These are phyloP conservation scores for Funneliformis mosseae DNA, from an alignment of 192 early-diverging fungal species.

Conservation along the genomic window DNA sequence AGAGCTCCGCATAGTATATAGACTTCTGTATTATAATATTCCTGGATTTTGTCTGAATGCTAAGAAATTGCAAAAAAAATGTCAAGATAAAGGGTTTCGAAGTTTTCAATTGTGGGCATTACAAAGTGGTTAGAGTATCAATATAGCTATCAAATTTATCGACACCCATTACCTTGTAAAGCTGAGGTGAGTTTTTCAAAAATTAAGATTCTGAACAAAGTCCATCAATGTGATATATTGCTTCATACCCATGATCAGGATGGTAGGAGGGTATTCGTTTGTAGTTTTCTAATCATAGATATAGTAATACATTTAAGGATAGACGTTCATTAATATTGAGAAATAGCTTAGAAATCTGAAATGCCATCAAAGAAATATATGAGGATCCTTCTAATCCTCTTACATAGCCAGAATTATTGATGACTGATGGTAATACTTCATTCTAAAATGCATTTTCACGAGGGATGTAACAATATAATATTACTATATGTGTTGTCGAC, in stretches of 20 bases:
- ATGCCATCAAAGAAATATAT: constrained; percentile 13
- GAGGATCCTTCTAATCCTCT: constrained; percentile 16
- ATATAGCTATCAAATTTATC: constrained; percentile 25
- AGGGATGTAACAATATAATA: constrained; percentile 28
- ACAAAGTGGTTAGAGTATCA: constrained; percentile 19
- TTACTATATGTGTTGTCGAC: background rate
- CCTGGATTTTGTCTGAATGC: background rate
- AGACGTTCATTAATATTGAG: too few species aligned
- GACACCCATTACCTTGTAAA: background rate
- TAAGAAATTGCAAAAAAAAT: constrained; percentile 20
- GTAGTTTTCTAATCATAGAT: background rate
- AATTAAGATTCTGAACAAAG: too few species aligned
- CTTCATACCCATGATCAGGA: too few species aligned
- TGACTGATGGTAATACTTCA: constrained; percentile 2
- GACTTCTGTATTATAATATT: too few species aligned
- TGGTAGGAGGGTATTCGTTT: background rate
- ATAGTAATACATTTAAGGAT: too few species aligned
- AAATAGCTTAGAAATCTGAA: constrained; percentile 17
- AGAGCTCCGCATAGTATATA: background rate
- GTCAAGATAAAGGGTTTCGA: constrained; percentile 1
- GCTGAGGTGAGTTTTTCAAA: constrained; percentile 12
- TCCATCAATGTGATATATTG: too few species aligned
- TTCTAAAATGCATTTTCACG: background rate
- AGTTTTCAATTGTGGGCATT: constrained; percentile 16
- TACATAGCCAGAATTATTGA: constrained; percentile 13